These are phyloP conservation scores for Solanum chilense DNA, from an alignment of 257 asterid species.

Conservation along the genomic window DNA sequence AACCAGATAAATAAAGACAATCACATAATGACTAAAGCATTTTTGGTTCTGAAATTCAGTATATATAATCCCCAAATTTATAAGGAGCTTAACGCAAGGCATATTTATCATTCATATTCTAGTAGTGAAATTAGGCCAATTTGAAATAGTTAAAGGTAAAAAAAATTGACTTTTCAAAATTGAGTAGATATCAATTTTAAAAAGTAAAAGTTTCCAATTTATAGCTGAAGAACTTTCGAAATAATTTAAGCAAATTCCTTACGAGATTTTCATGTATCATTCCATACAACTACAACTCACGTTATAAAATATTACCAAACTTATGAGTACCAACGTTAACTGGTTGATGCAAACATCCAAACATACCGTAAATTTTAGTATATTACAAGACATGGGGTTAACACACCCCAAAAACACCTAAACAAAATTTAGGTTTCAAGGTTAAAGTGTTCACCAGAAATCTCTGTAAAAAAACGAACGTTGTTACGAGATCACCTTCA, in stretches of 20 bases:
- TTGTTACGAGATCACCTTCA: not conserved
- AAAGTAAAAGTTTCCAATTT: not conserved
- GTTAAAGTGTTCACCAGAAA: not conserved
- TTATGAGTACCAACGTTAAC: not conserved
- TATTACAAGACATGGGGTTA: not conserved
- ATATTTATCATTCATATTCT: not conserved
- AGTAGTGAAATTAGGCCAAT: not conserved
- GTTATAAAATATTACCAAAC: not conserved
- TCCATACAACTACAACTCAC: not conserved
- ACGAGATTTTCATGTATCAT: not conserved
- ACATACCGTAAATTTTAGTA: not conserved
- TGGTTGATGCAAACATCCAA: not conserved
- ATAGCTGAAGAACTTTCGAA: not conserved
- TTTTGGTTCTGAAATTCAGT: not conserved
- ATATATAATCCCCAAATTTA: not conserved
- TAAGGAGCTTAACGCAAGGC: not conserved
- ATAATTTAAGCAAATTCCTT: not conserved
- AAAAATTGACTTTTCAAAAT: not conserved
- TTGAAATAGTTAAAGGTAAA: not conserved
- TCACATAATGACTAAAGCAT: not conserved
- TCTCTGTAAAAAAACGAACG: too few species aligned
- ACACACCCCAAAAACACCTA: not conserved
- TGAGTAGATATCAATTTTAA: not conserved
- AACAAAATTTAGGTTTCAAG: not conserved
- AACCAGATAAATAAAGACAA: conserved; percentile 1